Percentiles rank a stretch among this genome's conserved stretches.
phyloP scores from a whole-genome alignment of 805 yeast species.

The Pichia californica region DNA sequence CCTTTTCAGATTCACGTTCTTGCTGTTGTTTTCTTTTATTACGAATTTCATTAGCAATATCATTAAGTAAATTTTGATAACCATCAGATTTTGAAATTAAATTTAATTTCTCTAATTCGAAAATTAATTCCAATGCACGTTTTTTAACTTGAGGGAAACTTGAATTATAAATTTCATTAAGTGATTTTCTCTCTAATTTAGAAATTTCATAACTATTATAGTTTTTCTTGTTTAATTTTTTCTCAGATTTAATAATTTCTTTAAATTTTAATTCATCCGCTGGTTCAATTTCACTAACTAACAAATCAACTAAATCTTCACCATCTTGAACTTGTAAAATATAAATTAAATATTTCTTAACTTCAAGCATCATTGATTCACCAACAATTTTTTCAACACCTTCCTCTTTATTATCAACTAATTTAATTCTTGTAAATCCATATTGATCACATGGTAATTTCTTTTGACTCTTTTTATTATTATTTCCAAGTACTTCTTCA shows the following conservation, averaged over 20 bases:
- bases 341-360: constrained; percentile 75
- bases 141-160: constrained; percentile 74
- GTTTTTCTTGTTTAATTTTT: constrained; percentile 20
- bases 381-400: constrained; percentile 6
- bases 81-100: constrained; percentile 58
- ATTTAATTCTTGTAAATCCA: constrained; percentile 9
- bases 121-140: constrained; percentile 62
- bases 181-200: not conserved
- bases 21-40: constrained; percentile 38
- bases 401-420: constrained; percentile 6
- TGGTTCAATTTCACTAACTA: constrained; percentile 59
- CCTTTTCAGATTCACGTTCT: constrained; percentile 35
- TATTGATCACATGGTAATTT: constrained; percentile 27
- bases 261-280: constrained; percentile 64
- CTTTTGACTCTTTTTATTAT: constrained; percentile 28
- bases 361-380: constrained; percentile 55
- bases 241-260: constrained; percentile 46
- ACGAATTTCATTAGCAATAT: constrained; percentile 74
- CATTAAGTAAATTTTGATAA: constrained; percentile 74
- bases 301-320: constrained; percentile 44
- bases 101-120: constrained; percentile 69
- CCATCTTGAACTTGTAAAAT: constrained; percentile 80
- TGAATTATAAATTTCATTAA: constrained; percentile 23
- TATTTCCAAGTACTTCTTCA: constrained; percentile 19
- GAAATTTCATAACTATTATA: not conserved